phyloP scores from a whole-genome alignment of 2,329 filamentous ascomycete species.

The Penicillium sp. region DNA sequence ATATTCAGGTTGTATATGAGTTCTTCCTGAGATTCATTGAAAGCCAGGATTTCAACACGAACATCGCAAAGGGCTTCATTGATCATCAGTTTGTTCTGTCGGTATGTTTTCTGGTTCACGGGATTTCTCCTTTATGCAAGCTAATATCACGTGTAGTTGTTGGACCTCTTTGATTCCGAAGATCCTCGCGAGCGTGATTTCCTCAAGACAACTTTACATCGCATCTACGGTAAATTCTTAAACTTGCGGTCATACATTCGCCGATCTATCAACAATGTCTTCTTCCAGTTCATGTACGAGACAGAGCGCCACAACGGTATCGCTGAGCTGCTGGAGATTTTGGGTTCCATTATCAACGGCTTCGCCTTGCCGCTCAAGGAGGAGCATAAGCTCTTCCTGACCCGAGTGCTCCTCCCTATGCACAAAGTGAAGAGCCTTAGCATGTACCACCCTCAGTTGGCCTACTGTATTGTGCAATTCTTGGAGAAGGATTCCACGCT shows the following conservation, averaged over 20 bases:
- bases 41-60: slow-evolving; percentile 99
- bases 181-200: slow-evolving; percentile 96
- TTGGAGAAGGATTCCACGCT: slow-evolving; percentile 94
- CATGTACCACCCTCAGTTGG: slow-evolving; percentile 99
- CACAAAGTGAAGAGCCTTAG: slow-evolving; percentile 98
- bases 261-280: slow-evolving; percentile 98
- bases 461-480: slow-evolving; percentile 98
- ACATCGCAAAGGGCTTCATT: slow-evolving; percentile 98
- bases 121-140: background rate
- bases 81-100: slow-evolving; percentile 95
- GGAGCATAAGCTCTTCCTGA: slow-evolving; percentile 97
- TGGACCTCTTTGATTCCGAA: slow-evolving; percentile 98
- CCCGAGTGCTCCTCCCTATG: slow-evolving; percentile 82
- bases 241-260: slow-evolving; percentile 96
- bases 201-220: slow-evolving; percentile 93
- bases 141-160: slow-evolving; percentile 52
- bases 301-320: slow-evolving; percentile 98
- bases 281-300: slow-evolving; percentile 99
- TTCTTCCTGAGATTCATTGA: slow-evolving; percentile 99
- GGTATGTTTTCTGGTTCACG: slow-evolving; percentile 37
- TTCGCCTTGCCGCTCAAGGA: slow-evolving; percentile 96
- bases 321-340: slow-evolving; percentile 89
- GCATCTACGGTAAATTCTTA: slow-evolving; percentile 98
- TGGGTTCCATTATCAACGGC: slow-evolving; percentile 98
- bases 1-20: slow-evolving; percentile 99